Percentiles rank a stretch among this genome's conserved stretches.
Evolutionary conservation across 2,329 filamentous ascomycete species (phyloP).

Genomic region (Bimuria novae-zelandiae): DNA sequence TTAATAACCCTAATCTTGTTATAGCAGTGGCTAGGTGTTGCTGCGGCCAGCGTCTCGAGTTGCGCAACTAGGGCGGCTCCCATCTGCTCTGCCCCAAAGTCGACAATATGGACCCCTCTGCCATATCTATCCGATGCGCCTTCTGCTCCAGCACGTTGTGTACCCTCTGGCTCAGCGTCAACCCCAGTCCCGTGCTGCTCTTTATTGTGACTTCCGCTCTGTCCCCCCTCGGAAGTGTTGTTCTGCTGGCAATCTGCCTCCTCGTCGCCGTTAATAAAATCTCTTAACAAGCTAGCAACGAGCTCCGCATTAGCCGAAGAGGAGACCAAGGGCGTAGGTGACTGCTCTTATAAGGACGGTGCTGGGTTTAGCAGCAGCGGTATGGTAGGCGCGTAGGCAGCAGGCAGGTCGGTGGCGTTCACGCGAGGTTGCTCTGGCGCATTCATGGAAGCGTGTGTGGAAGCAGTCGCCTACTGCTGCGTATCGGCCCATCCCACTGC

Average conservation of each 20-base stretch:
- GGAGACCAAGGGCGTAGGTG: not conserved
- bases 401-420: not conserved
- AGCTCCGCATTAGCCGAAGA: not conserved
- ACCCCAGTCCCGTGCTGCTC: not conserved
- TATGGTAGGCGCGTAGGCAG: not conserved
- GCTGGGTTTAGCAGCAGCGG: not conserved
- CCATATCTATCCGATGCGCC: not conserved
- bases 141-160: no score
- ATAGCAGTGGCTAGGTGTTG: constrained; percentile 1
- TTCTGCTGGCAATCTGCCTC: not conserved
- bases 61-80: not conserved
- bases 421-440: not conserved
- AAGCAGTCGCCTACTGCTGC: not conserved
- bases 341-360: not conserved
- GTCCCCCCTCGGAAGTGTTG: not conserved
- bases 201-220: not conserved
- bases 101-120: not conserved
- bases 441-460: not conserved
- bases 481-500: not conserved
- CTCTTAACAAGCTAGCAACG: not conserved
- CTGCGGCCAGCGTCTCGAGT: not conserved
- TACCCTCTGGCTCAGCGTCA: not conserved
- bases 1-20: not conserved
- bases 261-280: not conserved
- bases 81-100: not conserved